Evolutionary conservation across 2,329 filamentous ascomycete species (phyloP), one percentile per base, ranked within the genome.

Genomic region (Cordyceps sp.): DNA sequence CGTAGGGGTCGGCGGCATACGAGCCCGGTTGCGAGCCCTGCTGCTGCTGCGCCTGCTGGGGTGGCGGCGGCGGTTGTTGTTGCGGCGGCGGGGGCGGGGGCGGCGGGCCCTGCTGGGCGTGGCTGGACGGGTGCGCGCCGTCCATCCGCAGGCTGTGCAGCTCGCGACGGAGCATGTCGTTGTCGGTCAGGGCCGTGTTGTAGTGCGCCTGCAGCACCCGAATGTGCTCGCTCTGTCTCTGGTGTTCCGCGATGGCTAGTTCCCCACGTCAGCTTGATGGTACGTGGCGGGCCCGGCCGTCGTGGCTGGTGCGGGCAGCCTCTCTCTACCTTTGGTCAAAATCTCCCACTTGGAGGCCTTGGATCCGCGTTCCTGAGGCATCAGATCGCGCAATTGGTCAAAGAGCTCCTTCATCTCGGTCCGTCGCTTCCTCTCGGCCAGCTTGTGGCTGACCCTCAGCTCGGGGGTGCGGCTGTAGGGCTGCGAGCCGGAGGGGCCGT

Each of bases 341-440:
- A 88, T 85, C 45, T 92, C 82, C 82, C 82, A 92, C 45, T 92
- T 92, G 42, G 80, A 86, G 0, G 82, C 82, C 50, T 90, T 92
- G 17, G 78, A 78, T 2, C 82, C 82, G 13, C 82, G 72, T 44
- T 83, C 81, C 42, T 84, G 78, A 2, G 81, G 81, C 57, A 88
- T 76, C 24, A 84, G 62, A 41, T 80, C 76, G 42, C 83, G 72
- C 8, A 90, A 58, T 43, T 83, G 77, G 41, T 90, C 82, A 46
- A 90, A 90, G 0, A 90, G 58, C 45, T 82, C 77, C 57, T 90
- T 90, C 82, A 90, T 90, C 49, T 90, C 82, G 8, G 81, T 86
- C 37, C 82, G 64, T 25, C 82, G 69, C 58, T 90, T 90, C 24
- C 82, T 67, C 54, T 90, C 82, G 0, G 82, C 82, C 34, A 90